Evolutionary conservation across 345 rosid genomes (phyloP).

Genomic region (Iberis pinnata): DNA sequence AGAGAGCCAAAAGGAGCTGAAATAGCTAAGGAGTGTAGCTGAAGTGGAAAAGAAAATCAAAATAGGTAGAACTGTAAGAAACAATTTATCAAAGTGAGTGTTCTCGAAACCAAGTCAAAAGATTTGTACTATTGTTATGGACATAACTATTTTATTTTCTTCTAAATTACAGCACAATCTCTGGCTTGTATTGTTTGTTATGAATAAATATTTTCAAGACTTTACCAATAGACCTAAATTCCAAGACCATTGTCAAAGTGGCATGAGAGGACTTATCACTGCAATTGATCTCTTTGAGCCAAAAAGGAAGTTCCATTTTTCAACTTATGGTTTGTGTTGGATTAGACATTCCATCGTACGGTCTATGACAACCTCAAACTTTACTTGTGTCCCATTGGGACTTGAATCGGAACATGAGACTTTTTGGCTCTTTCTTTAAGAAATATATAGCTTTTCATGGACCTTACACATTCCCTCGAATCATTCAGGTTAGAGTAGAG

Average conservation of each 20-base stretch:
- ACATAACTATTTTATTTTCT: no score
- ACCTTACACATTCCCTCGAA: constrained; percentile 3
- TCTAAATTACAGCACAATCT: no score
- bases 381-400: constrained; percentile 78
- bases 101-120: no score
- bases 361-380: constrained; percentile 82
- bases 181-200: no score
- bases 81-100: no score
- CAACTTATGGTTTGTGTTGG: constrained; percentile 89
- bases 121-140: no score
- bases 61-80: no score
- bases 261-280: constrained; percentile 77
- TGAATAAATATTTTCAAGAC: constrained; percentile 62
- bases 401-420: constrained; percentile 62
- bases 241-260: constrained; percentile 96
- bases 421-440: constrained; percentile 6
- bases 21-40: no score
- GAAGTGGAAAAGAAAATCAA: no score
- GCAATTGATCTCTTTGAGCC: constrained; percentile 95
- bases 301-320: constrained; percentile 61
- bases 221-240: constrained; percentile 66
- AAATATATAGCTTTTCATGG: background rate
- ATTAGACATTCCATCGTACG: constrained; percentile 85
- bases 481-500: constrained; percentile 63
- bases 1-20: constrained; percentile 68